Percentiles rank a stretch among this genome's conserved stretches.
Evolutionary conservation across 768 basidiomycete species (phyloP).

Genomic region (Leucocoprinus sp.): DNA sequence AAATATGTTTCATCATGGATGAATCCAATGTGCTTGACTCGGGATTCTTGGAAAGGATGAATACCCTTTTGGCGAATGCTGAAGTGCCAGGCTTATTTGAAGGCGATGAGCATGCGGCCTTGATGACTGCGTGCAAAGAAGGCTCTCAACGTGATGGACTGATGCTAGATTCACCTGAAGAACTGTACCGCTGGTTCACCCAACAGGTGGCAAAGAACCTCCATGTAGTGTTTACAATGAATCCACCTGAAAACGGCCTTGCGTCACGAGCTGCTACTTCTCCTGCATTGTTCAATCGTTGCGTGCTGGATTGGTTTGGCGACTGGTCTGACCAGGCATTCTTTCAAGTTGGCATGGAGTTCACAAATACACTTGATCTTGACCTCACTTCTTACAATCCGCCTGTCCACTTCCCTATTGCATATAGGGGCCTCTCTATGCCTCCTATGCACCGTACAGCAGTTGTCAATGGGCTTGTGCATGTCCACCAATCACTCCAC

Average conservation of each 20-base stretch:
- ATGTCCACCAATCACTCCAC: conserved; percentile 84
- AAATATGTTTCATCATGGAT: conserved; percentile 99
- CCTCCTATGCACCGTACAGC: conserved; percentile 90
- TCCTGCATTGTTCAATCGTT: conserved; percentile 97
- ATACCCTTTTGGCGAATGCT: conserved; percentile 97
- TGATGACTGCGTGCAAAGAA: conserved; percentile 99
- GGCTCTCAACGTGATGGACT: conserved; percentile 98
- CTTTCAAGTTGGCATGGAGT: conserved; percentile 96
- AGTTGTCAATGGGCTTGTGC: conserved; percentile 88
- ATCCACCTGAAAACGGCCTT: conserved; percentile 91
- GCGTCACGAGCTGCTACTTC: conserved; percentile 96
- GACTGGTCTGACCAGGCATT: conserved; percentile 99
- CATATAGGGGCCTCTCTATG: conserved; percentile 73
- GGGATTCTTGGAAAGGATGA: conserved; percentile 99
- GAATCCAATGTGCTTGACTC: conserved; percentile 99
- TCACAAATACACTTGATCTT: conserved; percentile 89
- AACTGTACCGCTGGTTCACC: conserved; percentile 98
- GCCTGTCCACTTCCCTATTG: conserved; percentile 79
- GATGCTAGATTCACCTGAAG: conserved; percentile 97
- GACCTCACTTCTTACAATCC: conserved; percentile 78
- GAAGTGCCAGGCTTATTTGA: conserved; percentile 99
- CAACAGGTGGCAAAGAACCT: conserved; percentile 97
- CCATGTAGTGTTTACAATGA: conserved; percentile 99
- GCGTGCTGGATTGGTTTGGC: conserved; percentile 99
- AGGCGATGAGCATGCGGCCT: conserved; percentile 95